Evolutionary conservation across 208 protist genomes (phyloP).

Genomic region (Angomonas ambiguus): DNA sequence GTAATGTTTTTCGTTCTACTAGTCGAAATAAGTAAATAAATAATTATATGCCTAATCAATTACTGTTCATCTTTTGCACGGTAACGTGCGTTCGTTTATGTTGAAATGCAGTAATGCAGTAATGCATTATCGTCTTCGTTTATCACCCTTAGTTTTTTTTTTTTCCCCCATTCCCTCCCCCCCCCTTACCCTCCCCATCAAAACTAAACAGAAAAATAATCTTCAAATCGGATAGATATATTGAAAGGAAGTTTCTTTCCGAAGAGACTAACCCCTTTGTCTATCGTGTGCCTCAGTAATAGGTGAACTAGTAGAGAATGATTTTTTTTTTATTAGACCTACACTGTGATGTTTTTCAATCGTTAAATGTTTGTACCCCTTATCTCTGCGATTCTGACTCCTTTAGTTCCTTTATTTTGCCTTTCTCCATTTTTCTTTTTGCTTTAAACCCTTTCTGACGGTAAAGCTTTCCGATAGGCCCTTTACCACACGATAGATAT

Average conservation of each 20-base stretch:
- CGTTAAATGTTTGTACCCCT: not conserved
- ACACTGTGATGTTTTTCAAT: not conserved
- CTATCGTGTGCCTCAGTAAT: not conserved
- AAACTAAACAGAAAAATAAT: not conserved
- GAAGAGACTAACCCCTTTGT: not conserved
- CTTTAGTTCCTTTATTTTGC: conserved; percentile 12
- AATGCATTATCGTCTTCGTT: not conserved
- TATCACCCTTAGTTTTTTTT: not conserved
- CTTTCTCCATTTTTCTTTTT: conserved; percentile 3
- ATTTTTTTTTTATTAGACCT: not conserved
- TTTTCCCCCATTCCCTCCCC: not conserved
- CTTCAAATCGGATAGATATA: not conserved
- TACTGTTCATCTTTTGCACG: too few relatives aligned
- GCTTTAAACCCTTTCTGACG: too few relatives aligned
- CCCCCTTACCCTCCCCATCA: not conserved
- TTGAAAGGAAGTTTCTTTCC: not conserved
- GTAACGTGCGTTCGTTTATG: too few relatives aligned
- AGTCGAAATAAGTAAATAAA: too few relatives aligned
- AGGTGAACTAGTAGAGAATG: not conserved
- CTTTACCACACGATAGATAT: too few relatives aligned
- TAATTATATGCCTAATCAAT: too few relatives aligned
- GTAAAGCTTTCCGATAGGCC: too few relatives aligned
- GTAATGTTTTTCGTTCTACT: too few relatives aligned
- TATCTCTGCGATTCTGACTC: too few relatives aligned
- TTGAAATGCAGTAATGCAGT: too few relatives aligned